A percentile compares a stretch with the other conserved stretches of the same genome.
phyloP scores from a whole-genome alignment of 495 filamentous ascomycete genomes.

The Aspergillus bertholletiae region DNA sequence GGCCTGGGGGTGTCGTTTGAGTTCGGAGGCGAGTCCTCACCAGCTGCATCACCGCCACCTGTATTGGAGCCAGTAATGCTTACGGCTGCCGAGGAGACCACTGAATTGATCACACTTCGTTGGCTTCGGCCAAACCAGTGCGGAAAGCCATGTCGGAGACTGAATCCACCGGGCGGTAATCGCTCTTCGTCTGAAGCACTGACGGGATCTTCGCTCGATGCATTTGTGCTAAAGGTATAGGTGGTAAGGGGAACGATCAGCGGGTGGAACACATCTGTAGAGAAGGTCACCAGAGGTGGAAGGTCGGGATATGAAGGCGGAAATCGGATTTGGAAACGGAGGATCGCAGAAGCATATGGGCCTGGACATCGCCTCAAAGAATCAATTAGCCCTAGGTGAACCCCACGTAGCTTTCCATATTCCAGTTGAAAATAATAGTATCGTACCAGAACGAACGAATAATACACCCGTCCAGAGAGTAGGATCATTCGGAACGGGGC shows the following conservation, averaged over 20 bases:
- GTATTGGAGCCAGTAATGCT: conserved; percentile 26
- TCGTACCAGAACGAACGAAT: conserved; percentile 80
- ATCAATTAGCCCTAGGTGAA: neutral
- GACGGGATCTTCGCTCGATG: conserved; percentile 63
- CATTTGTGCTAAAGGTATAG: conserved; percentile 79
- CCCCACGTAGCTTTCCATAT: neutral
- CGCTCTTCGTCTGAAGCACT: conserved; percentile 78
- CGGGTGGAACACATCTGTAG: conserved; percentile 91
- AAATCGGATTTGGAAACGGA: conserved; percentile 88
- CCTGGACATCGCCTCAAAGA: conserved; percentile 41
- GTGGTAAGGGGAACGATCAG: conserved; percentile 86
- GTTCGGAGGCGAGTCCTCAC: neutral
- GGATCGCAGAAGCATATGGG: conserved; percentile 80
- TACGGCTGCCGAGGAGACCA: conserved; percentile 31
- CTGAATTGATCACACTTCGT: conserved; percentile 28
- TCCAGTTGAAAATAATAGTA: neutral
- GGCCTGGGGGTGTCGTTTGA: neutral
- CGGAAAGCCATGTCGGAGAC: conserved; percentile 83
- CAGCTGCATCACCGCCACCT: neutral
- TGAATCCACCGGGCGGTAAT: conserved; percentile 82
- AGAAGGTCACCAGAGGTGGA: conserved; percentile 81
- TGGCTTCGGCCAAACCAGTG: conserved; percentile 68
- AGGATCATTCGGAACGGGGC: conserved; percentile 74
- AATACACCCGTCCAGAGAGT: conserved; percentile 83
- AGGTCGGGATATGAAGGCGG: conserved; percentile 73